Evolutionary conservation across 495 filamentous ascomycete species (phyloP).

Genomic region (Penicillium fimorum): DNA sequence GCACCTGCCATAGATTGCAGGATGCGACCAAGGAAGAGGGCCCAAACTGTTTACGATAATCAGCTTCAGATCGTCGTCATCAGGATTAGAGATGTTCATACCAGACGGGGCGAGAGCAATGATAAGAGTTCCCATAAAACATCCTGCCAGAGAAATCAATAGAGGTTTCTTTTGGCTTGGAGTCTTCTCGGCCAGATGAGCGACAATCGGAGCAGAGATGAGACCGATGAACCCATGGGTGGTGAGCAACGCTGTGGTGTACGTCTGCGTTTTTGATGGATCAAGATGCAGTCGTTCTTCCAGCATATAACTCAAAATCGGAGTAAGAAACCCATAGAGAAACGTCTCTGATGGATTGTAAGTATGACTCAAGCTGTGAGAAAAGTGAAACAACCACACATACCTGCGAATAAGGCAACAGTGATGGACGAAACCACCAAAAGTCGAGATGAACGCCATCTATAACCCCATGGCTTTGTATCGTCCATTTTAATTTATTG

Average conservation of each 20-base stretch:
- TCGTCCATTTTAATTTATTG: neutral
- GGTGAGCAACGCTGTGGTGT: conserved; percentile 20
- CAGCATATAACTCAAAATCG: conserved; percentile 30
- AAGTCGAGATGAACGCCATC: conserved; percentile 21
- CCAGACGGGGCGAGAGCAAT: conserved; percentile 12
- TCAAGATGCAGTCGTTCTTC: conserved; percentile 25
- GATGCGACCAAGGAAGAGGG: conserved; percentile 18
- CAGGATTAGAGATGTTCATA: neutral
- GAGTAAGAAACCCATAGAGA: conserved; percentile 30
- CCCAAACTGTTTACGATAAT: neutral
- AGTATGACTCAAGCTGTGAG: conserved; percentile 2
- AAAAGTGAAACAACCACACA: conserved; percentile 6
- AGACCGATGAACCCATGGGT: conserved; percentile 21
- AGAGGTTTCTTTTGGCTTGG: conserved; percentile 19
- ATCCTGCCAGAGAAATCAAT: conserved; percentile 18
- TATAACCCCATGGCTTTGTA: conserved; percentile 17
- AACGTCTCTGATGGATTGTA: conserved; percentile 24
- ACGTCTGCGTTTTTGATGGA: conserved; percentile 20
- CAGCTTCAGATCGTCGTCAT: neutral
- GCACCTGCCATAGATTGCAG: conserved; percentile 18
- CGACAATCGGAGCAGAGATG: conserved; percentile 24
- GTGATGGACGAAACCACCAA: conserved; percentile 21
- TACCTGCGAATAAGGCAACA: conserved; percentile 23
- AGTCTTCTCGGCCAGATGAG: conserved; percentile 28
- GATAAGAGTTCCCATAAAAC: conserved; percentile 23